Evolutionary conservation across 1,139 yeast genomes (phyloP), one percentile per base, ranked within the genome.

Genomic region (Pichia sp.): DNA sequence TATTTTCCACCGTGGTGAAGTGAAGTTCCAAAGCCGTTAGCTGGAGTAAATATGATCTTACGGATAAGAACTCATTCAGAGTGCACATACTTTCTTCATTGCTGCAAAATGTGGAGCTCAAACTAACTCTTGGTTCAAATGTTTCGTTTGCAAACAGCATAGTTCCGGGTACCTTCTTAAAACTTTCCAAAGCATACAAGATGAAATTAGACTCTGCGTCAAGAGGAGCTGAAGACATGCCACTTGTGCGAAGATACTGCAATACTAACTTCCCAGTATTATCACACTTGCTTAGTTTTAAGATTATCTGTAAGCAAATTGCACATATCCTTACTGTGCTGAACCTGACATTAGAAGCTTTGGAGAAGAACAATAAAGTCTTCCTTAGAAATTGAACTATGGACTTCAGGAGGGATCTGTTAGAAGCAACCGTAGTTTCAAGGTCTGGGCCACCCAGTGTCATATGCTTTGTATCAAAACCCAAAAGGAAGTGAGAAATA

Each of bases 11-110:
- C 2, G 79, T 68, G n/a, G 77, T 65, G 39, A 69, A 69, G 51
- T 82, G 87, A 22, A 86, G 64, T 46, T 85, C 93, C 39, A 81
- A 59, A n/a, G 91, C 73, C 38, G 85, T 59, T 48, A 77, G 76
- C 45, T 81, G 84, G 23, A 85, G 61, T 7, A 81, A 61, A 20
- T 69, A 63, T 31, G 76, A 71, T 51, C 94, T 69, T 46, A 76
- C 80, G 30, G 64, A 68, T 39, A 81, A 67, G 48, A 84, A 82
- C 1, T 77, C 65, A 30, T 76, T 62, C 37, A 85, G 64, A 0
- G 94, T 67, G 23, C 74, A 69, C 32, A 72, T 61, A 23, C 72
- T 53, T 10, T 53, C 52, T 26, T 62, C 66, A 25, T 63, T 60
- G 2, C 59, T 47, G 3, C 72, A 56, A 37, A 69, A 69, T 2